These are phyloP conservation scores for Ceratonia siliqua DNA, from an alignment of 306 rosid species.

Conservation along the genomic window DNA sequence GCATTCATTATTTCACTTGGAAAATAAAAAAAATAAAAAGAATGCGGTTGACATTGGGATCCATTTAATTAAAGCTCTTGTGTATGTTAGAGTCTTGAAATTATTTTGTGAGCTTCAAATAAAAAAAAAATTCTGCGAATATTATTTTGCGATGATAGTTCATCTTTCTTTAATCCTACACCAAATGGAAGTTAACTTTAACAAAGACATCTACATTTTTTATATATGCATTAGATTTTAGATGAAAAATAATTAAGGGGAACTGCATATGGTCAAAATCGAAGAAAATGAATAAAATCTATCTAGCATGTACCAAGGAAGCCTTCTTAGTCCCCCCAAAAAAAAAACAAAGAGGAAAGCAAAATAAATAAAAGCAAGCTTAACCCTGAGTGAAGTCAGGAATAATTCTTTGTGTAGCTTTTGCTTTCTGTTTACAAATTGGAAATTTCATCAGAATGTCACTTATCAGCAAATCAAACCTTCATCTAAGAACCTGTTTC, in stretches of 20 bases:
- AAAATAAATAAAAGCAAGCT: not conserved
- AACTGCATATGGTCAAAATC: too few relatives aligned
- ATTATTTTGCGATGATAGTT: too few relatives aligned
- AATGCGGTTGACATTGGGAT: not conserved
- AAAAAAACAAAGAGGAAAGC: not conserved
- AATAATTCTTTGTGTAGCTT: not conserved
- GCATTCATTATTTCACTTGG: not conserved
- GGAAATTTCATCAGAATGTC: not conserved
- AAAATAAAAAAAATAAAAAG: too few relatives aligned
- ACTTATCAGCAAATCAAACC: not conserved
- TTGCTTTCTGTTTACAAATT: not conserved
- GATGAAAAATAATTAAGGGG: too few relatives aligned
- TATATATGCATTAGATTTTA: too few relatives aligned
- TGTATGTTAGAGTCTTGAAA: not conserved
- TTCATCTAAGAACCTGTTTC: not conserved
- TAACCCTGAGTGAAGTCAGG: not conserved
- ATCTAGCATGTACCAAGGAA: too few relatives aligned
- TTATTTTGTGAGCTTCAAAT: not conserved
- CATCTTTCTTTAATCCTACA: too few relatives aligned
- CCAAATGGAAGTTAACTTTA: too few relatives aligned
- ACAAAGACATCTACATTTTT: too few relatives aligned
- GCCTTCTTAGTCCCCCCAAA: too few relatives aligned
- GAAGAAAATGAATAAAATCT: too few relatives aligned
- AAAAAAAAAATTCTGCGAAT: too few relatives aligned
- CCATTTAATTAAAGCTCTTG: not conserved